Percentiles rank a stretch among this genome's conserved stretches.
Evolutionary conservation across 2,329 filamentous ascomycete species (phyloP).

Genomic region (Penicillium occitanis): DNA sequence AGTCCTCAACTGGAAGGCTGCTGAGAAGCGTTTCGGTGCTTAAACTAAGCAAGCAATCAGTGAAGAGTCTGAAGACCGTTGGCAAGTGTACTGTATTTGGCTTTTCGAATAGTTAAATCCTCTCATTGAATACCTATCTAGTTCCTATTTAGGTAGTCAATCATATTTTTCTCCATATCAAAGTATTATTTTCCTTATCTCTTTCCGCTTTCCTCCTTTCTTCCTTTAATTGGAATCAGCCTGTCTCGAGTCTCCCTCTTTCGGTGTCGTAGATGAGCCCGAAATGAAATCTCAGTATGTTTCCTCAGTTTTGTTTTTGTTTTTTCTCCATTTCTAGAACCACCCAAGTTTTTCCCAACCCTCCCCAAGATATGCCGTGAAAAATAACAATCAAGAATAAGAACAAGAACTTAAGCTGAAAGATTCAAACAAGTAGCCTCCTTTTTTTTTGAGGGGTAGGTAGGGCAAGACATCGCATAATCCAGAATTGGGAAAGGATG

Average conservation of each 20-base stretch:
- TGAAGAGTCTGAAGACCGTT: not conserved
- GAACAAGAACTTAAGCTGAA: not conserved
- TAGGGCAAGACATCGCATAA: not conserved
- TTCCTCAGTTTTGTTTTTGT: not conserved
- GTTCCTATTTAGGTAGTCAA: not conserved
- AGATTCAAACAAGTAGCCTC: not conserved
- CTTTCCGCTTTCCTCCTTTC: not conserved
- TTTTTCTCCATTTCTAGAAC: not conserved
- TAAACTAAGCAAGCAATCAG: constrained; percentile 4
- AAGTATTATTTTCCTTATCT: not conserved
- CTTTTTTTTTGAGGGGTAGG: not conserved
- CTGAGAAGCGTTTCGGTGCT: constrained; percentile 66
- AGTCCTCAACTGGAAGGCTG: constrained; percentile 92
- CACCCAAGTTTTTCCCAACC: not conserved
- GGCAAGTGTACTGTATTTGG: not conserved
- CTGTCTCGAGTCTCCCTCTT: not conserved
- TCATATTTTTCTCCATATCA: not conserved
- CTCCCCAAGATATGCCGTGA: not conserved
- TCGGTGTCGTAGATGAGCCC: not conserved
- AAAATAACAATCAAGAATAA: not conserved
- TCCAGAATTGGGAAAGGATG: not conserved
- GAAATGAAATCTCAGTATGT: not conserved
- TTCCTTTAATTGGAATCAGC: not conserved
- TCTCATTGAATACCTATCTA: not conserved
- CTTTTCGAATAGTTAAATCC: not conserved